phyloP scores from a whole-genome alignment of 2,329 filamentous ascomycete genomes.

The Remersonia thermophila region DNA sequence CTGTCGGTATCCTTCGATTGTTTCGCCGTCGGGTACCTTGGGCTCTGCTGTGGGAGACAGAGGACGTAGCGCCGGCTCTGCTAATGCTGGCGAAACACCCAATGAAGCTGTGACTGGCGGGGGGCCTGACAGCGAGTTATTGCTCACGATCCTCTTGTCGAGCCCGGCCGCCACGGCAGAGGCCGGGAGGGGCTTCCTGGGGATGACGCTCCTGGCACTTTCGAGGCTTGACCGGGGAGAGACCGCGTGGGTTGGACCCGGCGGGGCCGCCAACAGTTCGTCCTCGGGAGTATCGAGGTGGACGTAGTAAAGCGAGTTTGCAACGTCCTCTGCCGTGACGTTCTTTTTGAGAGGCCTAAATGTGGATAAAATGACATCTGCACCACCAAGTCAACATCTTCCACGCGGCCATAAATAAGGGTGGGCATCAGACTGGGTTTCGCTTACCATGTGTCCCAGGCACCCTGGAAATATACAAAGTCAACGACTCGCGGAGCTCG shows the following conservation, averaged over 20 bases:
- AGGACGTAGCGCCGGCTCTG: not conserved
- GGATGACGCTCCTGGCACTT: constrained; percentile 31
- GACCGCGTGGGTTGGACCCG: constrained; percentile 17
- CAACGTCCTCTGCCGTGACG: constrained; percentile 76
- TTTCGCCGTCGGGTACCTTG: not conserved
- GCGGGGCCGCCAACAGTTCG: constrained; percentile 23
- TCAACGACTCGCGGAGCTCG: constrained; percentile 56
- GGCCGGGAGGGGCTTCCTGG: constrained; percentile 39
- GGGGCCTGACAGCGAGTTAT: too few relatives aligned
- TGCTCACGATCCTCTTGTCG: not conserved
- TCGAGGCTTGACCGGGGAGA: constrained; percentile 33
- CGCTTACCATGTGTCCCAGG: constrained; percentile 72
- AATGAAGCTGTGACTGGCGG: too few relatives aligned
- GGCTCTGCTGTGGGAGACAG: not conserved
- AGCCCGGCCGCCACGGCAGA: constrained; percentile 13
- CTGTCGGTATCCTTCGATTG: constrained; percentile 9
- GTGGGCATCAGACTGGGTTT: not conserved
- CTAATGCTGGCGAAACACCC: not conserved
- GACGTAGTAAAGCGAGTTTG: constrained; percentile 80
- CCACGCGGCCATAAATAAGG: not conserved
- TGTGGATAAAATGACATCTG: constrained; percentile 85
- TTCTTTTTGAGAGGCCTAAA: constrained; percentile 81
- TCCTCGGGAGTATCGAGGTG: constrained; percentile 61
- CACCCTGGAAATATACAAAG: constrained; percentile 85
- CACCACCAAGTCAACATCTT: constrained; percentile 5